Evolutionary conservation across 192 early-diverging fungal genomes (phyloP).

Genomic region (Kickxella alabastrina): DNA sequence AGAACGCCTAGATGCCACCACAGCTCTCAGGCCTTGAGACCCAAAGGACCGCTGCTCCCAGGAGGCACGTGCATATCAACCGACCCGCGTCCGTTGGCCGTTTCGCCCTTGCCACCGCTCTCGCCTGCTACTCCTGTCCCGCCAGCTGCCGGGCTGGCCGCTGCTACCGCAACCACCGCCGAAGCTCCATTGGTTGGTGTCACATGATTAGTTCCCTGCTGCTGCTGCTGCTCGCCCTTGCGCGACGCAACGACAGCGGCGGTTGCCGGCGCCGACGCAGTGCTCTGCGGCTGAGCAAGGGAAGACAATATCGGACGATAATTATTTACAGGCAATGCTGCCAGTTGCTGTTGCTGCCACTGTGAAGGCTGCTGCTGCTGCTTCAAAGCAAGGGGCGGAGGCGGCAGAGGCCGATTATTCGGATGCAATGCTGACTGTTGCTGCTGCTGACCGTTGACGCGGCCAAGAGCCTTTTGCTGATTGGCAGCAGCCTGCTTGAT

Average conservation of each 20-base stretch:
- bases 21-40: slow-evolving; percentile 39
- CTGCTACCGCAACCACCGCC: neutral
- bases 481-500: no score
- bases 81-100: slow-evolving; percentile 5
- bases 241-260: neutral
- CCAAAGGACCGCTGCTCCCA: slow-evolving; percentile 30
- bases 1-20: no score
- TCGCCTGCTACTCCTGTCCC: neutral
- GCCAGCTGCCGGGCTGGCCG: neutral
- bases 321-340: slow-evolving; percentile 1
- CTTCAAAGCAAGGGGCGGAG: neutral
- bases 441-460: no score
- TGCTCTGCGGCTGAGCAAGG: neutral
- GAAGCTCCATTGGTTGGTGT: neutral
- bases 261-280: neutral
- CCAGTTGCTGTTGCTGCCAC: neutral
- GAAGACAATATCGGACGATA: neutral
- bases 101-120: slow-evolving; percentile 3
- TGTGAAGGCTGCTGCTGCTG: neutral
- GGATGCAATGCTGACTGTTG: no score
- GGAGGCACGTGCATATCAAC: slow-evolving; percentile 37
- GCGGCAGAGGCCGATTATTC: neutral
- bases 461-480: no score
- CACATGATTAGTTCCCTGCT: neutral
- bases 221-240: neutral